phyloP scores from a whole-genome alignment of 2,329 filamentous ascomycete species.

The Monilinia laxa region DNA sequence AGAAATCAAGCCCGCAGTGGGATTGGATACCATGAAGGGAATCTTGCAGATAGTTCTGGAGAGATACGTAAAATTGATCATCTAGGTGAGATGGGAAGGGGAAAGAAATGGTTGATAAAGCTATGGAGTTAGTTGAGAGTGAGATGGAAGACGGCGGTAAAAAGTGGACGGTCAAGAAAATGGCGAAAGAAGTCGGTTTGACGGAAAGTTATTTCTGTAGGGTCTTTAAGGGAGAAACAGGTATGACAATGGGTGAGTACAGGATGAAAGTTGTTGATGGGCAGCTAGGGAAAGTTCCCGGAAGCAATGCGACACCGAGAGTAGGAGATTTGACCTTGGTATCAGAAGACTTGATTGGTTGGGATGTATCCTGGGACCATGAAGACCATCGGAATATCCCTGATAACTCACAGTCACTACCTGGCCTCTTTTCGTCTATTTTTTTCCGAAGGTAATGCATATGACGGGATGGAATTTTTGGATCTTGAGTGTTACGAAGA shows the following conservation, averaged over 20 bases:
- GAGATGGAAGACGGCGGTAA: not conserved
- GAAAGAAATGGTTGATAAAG: not conserved
- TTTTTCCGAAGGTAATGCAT: not conserved
- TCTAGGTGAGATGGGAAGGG: conserved; percentile 8
- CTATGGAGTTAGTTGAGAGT: not conserved
- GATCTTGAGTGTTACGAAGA: not conserved
- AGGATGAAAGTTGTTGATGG: not conserved
- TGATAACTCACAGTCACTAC: not conserved
- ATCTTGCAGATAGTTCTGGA: not conserved
- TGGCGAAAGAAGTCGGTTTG: conserved; percentile 52
- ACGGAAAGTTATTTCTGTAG: conserved; percentile 60
- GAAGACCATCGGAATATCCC: no score
- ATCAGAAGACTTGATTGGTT: not conserved
- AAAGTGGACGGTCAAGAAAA: conserved; percentile 45
- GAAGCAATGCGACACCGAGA: no score
- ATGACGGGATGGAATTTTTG: conserved; percentile 12
- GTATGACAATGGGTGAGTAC: conserved; percentile 25
- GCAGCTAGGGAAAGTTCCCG: not conserved
- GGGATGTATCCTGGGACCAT: not conserved
- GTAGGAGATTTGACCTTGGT: not conserved
- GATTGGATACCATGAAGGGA: not conserved
- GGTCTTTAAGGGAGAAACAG: conserved; percentile 53
- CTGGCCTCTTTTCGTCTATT: not conserved
- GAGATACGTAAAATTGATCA: not conserved
- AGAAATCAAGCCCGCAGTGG: no score